Conservation (phyloP, 2,329 filamentous ascomycete species). For the Gnomoniopsis sp. region DNA sequence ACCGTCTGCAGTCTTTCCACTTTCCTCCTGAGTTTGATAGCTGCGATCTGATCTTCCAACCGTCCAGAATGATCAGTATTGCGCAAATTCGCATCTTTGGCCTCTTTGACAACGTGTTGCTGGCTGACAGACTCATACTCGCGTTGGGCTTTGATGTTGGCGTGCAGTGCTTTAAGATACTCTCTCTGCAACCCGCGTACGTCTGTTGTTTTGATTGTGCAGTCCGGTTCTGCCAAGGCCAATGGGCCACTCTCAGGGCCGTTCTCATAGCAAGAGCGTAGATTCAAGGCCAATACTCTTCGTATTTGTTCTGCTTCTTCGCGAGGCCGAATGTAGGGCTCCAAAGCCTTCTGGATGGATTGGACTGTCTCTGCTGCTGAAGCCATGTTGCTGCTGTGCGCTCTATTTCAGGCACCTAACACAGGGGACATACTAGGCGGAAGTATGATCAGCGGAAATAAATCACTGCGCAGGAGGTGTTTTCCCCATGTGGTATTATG, state of each 20-base stretch:
- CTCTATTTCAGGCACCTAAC: neutral
- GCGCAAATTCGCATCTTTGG: conserved; percentile 11
- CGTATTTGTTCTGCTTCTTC: conserved; percentile 56
- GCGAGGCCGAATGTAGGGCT: conserved; percentile 52
- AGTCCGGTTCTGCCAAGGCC: conserved; percentile 42
- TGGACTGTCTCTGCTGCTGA: conserved; percentile 32
- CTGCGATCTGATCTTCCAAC: conserved; percentile 49
- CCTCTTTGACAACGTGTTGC: conserved; percentile 23
- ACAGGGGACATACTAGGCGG: neutral
- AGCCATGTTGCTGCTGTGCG: conserved; percentile 20
- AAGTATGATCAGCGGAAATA: neutral
- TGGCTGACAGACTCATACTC: conserved; percentile 40
- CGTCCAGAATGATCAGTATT: conserved; percentile 15
- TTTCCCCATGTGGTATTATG: neutral
- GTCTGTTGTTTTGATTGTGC: conserved; percentile 33
- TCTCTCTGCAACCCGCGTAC: conserved; percentile 48
- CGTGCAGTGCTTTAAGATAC: conserved; percentile 52
- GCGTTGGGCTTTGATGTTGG: conserved; percentile 48
- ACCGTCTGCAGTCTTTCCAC: conserved; percentile 47
- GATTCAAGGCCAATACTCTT: conserved; percentile 50
- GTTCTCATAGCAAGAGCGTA: conserved; percentile 44
- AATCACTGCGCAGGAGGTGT: neutral
- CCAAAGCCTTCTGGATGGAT: conserved; percentile 41
- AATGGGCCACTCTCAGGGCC: conserved; percentile 42
- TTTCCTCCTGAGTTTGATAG: conserved; percentile 50